These are phyloP conservation scores for Sphaerulina vaccinii DNA, from an alignment of 2,329 filamentous ascomycete species.

Conservation along the genomic window DNA sequence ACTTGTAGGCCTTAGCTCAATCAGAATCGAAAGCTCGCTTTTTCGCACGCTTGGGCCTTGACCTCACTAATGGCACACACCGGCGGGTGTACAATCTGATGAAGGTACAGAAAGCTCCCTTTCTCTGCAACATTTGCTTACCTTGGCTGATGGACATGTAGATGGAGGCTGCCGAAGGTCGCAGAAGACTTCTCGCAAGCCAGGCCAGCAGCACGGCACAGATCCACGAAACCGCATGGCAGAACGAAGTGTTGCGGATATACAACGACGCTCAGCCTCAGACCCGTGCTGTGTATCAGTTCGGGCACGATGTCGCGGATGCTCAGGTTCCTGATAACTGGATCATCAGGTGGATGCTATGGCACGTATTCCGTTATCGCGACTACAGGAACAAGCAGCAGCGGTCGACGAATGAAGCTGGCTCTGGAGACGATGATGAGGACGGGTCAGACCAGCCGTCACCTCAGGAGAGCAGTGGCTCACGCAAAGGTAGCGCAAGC, in stretches of 20 bases:
- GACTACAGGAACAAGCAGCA: conserved; percentile 41
- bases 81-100: conserved; percentile 42
- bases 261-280: conserved; percentile 39
- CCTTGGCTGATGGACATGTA: conserved; percentile 23
- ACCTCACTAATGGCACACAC: conserved; percentile 36
- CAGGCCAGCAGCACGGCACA: conserved; percentile 41
- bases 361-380: conserved; percentile 50
- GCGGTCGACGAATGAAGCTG: conserved; percentile 8
- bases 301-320: conserved; percentile 39
- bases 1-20: conserved; percentile 34
- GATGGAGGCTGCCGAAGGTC: conserved; percentile 42
- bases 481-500: conserved; percentile 7
- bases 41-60: conserved; percentile 42
- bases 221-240: conserved; percentile 47
- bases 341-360: conserved; percentile 51
- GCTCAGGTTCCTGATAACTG: conserved; percentile 46
- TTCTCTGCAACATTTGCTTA: background rate
- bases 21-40: conserved; percentile 45
- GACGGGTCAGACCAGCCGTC: conserved; percentile 1
- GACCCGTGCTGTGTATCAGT: conserved; percentile 42
- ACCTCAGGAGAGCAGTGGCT: conserved; percentile 5
- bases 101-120: conserved; percentile 35
- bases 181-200: conserved; percentile 41
- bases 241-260: conserved; percentile 42
- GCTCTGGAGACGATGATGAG: conserved; percentile 5